These are phyloP conservation scores for Dalbergia cultrata DNA, from an alignment of 306 rosid genomes.

Conservation along the genomic window DNA sequence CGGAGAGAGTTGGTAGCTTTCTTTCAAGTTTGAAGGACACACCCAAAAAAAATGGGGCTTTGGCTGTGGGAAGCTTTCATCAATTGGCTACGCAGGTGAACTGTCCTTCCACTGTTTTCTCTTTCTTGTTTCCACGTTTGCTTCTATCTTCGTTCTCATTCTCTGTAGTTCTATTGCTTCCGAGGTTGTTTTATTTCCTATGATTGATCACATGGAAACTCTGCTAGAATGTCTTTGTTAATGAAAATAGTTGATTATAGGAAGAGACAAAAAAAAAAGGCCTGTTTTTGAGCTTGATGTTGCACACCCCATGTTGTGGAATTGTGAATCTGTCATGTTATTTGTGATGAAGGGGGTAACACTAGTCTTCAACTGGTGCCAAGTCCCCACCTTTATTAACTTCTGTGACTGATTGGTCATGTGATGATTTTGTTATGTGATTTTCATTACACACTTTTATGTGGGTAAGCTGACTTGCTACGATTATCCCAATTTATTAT, in stretches of 20 bases:
- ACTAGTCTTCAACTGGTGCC: not conserved
- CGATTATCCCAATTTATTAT: not conserved
- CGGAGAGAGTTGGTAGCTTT: not conserved
- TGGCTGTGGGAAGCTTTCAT: slow-evolving; percentile 74
- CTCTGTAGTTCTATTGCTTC: too few species aligned
- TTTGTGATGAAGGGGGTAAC: not conserved
- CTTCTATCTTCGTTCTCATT: too few species aligned
- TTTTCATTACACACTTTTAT: not conserved
- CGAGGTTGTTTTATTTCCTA: too few species aligned
- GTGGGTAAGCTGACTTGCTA: slow-evolving; percentile 15
- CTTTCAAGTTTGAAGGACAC: too few species aligned
- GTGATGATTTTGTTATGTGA: not conserved
- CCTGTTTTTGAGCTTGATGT: not conserved
- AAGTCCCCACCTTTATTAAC: slow-evolving; percentile 1
- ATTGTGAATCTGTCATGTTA: not conserved
- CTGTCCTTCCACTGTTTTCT: not conserved
- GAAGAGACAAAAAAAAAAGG: not conserved
- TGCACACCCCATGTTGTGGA: not conserved
- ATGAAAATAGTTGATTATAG: not conserved
- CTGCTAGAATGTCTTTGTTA: too few species aligned
- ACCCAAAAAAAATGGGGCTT: not conserved
- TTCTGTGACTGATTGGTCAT: not conserved
- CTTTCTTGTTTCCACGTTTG: too few species aligned
- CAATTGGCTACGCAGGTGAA: slow-evolving; percentile 74
- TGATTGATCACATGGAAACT: too few species aligned